Conservation (phyloP, 345 rosid genomes). For the Garcia nutans region DNA sequence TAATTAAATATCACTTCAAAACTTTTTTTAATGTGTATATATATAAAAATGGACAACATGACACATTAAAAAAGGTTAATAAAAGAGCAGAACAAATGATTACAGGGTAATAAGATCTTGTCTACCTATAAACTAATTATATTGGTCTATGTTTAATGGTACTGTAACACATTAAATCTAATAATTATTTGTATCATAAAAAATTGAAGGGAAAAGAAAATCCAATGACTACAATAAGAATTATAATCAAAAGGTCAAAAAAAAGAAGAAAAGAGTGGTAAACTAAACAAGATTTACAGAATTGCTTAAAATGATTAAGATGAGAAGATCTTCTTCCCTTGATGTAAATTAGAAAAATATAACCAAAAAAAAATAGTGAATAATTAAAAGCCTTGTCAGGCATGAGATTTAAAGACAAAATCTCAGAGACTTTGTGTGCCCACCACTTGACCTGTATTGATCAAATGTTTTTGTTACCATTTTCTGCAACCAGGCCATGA, state of each 20-base stretch:
- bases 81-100: neutral
- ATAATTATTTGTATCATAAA: neutral
- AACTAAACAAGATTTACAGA: neutral
- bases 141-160: constrained; percentile 6
- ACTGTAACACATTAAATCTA: neutral
- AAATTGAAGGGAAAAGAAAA: neutral
- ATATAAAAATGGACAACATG: neutral
- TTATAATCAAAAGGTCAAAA: neutral
- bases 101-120: neutral
- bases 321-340: neutral
- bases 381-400: constrained; percentile 6
- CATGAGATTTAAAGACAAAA: constrained; percentile 16
- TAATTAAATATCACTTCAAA: too few species aligned
- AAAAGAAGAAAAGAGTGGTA: neutral
- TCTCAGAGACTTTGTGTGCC: constrained; percentile 16
- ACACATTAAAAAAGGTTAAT: neutral
- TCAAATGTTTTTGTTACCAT: constrained; percentile 33
- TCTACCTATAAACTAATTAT: constrained; percentile 4
- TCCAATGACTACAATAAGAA: neutral
- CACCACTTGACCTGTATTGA: constrained; percentile 19
- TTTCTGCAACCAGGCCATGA: constrained; percentile 43
- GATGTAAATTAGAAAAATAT: neutral
- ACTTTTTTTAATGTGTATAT: too few species aligned
- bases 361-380: neutral
- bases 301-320: neutral